Percentiles rank a stretch among this genome's conserved stretches.
These are phyloP conservation scores for Alnus rubra DNA, from an alignment of 306 rosid genomes.

Conservation along the genomic window DNA sequence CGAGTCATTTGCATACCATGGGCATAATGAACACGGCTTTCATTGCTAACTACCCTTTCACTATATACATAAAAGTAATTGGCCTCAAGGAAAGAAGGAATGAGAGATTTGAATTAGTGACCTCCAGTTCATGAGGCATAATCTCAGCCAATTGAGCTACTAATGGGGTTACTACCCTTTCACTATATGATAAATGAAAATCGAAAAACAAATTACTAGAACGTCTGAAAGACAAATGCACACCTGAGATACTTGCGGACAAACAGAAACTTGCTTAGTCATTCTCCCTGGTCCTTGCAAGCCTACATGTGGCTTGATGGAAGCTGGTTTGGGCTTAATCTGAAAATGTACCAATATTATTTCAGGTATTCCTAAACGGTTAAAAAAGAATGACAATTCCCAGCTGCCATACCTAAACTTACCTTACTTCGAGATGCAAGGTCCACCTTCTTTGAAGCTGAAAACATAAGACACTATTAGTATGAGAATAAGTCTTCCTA, in stretches of 20 bases:
- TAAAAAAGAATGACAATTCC: constrained; percentile 8
- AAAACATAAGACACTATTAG: constrained; percentile 33
- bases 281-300: constrained; percentile 53
- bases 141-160: too few relatives aligned
- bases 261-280: constrained; percentile 43
- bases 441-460: constrained; percentile 58
- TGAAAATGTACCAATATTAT: constrained; percentile 31
- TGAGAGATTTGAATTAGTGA: too few relatives aligned
- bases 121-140: too few relatives aligned
- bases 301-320: constrained; percentile 53
- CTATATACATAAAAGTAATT: neutral
- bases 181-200: neutral
- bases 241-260: constrained; percentile 68
- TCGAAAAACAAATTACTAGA: neutral
- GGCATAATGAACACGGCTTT: neutral
- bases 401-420: constrained; percentile 29
- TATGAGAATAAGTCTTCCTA: neutral
- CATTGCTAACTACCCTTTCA: neutral
- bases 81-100: too few relatives aligned
- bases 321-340: constrained; percentile 48
- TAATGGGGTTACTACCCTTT: neutral
- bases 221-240: neutral
- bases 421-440: constrained; percentile 62
- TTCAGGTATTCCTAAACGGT: constrained; percentile 12
- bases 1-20: neutral